These are phyloP conservation scores for Flaveria ramosissima DNA, from an alignment of 129 eudicot genomes.

Conservation along the genomic window DNA sequence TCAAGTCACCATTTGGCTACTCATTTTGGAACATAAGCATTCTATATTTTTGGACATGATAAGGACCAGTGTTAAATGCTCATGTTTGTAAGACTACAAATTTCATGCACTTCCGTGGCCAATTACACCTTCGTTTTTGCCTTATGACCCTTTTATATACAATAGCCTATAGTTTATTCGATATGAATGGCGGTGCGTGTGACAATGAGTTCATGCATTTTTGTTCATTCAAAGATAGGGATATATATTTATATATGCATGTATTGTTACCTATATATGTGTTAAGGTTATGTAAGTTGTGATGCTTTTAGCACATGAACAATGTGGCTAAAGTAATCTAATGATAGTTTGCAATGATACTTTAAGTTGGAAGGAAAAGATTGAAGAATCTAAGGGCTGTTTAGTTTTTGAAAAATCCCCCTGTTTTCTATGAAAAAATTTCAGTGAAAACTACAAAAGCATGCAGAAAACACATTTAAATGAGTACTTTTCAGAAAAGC, in stretches of 20 bases:
- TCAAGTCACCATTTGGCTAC: conserved; percentile 12
- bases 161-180: conserved; percentile 11
- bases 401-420: not conserved
- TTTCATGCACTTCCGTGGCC: not conserved
- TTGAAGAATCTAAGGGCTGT: not conserved
- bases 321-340: conserved; percentile 1
- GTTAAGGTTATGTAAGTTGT: conserved; percentile 13
- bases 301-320: conserved; percentile 22
- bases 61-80: conserved; percentile 7
- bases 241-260: too few relatives aligned
- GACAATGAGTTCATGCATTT: conserved; percentile 3
- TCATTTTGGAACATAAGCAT: conserved; percentile 8
- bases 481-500: not conserved
- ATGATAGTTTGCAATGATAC: not conserved
- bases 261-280: not conserved
- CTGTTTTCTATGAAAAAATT: not conserved
- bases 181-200: not conserved
- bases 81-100: not conserved
- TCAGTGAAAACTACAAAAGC: too few relatives aligned
- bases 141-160: not conserved
- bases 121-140: conserved; percentile 1
- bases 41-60: conserved; percentile 14
- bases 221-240: too few relatives aligned
- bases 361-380: conserved; percentile 4
- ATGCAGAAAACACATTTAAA: not conserved